These are phyloP conservation scores for Trichoderma afroharzianum DNA, from an alignment of 2,329 filamentous ascomycete genomes.

Conservation along the genomic window DNA sequence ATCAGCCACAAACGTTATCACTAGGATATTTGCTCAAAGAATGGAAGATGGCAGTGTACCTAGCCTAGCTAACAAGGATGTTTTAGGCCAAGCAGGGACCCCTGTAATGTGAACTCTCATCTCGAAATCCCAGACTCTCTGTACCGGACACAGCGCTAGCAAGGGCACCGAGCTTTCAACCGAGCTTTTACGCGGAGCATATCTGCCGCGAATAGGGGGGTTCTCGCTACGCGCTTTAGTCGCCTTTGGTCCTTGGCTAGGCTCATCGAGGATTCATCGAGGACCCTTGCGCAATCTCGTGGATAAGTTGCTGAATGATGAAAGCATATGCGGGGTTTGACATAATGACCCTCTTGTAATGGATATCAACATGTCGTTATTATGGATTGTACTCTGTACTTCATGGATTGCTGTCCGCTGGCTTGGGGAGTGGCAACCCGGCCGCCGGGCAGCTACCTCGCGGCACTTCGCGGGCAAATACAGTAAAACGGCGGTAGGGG, in stretches of 20 bases:
- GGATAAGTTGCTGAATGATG: neutral
- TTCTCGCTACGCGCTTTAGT: neutral
- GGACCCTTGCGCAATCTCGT: neutral
- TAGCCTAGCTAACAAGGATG: neutral
- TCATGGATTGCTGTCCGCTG: neutral
- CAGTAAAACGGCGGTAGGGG: neutral
- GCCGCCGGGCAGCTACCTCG: neutral
- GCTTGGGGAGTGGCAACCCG: neutral
- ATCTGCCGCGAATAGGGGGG: neutral
- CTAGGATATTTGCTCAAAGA: neutral
- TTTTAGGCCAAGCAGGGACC: neutral
- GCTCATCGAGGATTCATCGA: neutral
- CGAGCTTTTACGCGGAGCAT: neutral
- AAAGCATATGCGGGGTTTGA: neutral
- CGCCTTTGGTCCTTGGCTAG: neutral
- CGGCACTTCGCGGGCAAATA: neutral
- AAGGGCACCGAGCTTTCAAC: neutral
- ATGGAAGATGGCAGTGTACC: neutral
- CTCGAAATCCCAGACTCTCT: neutral
- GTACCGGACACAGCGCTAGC: neutral
- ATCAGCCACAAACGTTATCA: neutral
- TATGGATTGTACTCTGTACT: neutral
- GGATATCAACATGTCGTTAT: neutral
- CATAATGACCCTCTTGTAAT: neutral
- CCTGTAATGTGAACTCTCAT: neutral